Evolutionary conservation across 2,329 filamentous ascomycete genomes (phyloP), one percentile per base, ranked within the genome.

Genomic region (Aurifilum marmelostoma): DNA sequence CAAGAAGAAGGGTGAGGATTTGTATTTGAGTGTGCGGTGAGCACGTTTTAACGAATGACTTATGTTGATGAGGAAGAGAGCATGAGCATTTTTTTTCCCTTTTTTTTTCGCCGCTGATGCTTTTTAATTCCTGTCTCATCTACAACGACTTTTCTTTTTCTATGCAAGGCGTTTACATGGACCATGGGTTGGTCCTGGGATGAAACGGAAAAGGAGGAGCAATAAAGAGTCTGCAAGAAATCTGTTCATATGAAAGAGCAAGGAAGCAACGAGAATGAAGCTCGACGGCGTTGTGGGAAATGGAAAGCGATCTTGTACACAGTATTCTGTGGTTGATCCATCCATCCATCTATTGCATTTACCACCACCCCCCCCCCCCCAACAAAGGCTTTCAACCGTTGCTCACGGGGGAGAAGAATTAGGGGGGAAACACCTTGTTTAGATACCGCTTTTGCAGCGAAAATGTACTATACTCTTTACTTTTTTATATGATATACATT

Each of bases 1-100:
- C 2, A 89, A 88, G 68, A 81, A 89, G 70, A 83, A 88, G 63
- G 90, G 91, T 0, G 87, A 90, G 34, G 89, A 92, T 75, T 75
- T 92, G 69, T 90, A 86, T 72, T 75, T 89, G 73, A 85, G 85
- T 72, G 85, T 89, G 71, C 82, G 83, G 70, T 88, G 72, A 76
- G 39, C 6, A 8, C 18, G 7, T 1, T 6, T 8, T 47, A 2
- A 47, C n/a, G 18, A 47, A 21, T 47, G 4, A 34, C 4, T 47
- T 47, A 41, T n/a, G 2, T 3, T 8, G 43, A 21, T 7, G 18
- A 47, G 8, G 8, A 47, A 11, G n/a, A 21, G 43, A 47, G 7
- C 18, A 2, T 6, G n/a, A n/a, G 43, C 9, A 9, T 47, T 21
- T 47, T 18, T n/a, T 47, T 47, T 9, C n/a, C n/a, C n/a, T n/a